A percentile compares a stretch with the other conserved stretches of the same genome.
Evolutionary conservation across 192 early-diverging fungal species (phyloP).

Genomic region (Coemansia sp.): DNA sequence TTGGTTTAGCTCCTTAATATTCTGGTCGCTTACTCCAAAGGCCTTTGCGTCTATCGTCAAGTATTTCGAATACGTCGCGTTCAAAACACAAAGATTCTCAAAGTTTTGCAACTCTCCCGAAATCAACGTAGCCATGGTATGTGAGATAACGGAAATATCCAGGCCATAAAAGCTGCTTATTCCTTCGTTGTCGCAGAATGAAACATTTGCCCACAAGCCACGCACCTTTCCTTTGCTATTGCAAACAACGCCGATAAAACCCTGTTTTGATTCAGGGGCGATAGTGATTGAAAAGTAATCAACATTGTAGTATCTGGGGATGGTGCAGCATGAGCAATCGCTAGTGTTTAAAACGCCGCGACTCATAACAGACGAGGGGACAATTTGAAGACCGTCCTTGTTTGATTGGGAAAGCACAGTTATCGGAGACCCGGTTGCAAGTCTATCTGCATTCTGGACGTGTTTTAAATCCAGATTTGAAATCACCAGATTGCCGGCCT

Average conservation of each 20-base stretch:
- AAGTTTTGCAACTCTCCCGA: conserved; percentile 2
- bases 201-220: conserved; percentile 1
- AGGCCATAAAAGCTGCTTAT: conserved; percentile 1
- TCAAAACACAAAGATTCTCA: conserved; percentile 13
- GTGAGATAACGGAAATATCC: conserved; percentile 23
- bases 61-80: conserved; percentile 24
- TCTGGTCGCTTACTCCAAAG: conserved; percentile 19
- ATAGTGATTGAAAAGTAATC: not conserved
- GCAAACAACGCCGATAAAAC: not conserved
- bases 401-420: not conserved
- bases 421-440: not conserved
- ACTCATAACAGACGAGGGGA: not conserved
- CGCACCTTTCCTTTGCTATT: not conserved
- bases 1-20: conserved; percentile 6
- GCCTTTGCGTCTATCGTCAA: conserved; percentile 17
- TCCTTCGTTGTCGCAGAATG: not conserved
- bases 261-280: not conserved
- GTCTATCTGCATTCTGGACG: not conserved
- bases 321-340: not conserved
- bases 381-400: not conserved
- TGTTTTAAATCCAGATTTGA: not conserved
- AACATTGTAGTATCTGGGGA: not conserved
- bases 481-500: not conserved
- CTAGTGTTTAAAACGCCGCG: not conserved
- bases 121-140: conserved; percentile 2